phyloP scores from a whole-genome alignment of 2,329 filamentous ascomycete species.

The Cercospora sesami region DNA sequence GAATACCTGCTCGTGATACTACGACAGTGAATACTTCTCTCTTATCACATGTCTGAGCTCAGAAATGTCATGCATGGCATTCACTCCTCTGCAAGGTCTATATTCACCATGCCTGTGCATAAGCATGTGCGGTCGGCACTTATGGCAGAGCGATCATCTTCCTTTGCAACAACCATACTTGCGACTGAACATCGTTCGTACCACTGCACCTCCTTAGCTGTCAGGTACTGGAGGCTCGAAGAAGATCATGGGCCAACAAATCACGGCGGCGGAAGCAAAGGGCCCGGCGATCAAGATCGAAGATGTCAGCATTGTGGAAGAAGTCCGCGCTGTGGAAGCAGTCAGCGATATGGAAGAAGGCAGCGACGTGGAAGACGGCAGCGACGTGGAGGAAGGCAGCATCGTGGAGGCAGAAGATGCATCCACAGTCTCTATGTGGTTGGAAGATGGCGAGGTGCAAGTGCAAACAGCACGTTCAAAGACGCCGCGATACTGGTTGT shows the following conservation, averaged over 20 bases:
- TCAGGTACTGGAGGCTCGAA: neutral
- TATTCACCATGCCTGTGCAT: neutral
- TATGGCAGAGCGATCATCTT: neutral
- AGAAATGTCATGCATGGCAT: neutral
- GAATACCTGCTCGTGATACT: neutral
- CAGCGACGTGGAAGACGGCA: no score
- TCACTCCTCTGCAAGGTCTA: neutral
- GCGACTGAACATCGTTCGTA: neutral
- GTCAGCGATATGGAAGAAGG: no score
- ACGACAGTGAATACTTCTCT: neutral
- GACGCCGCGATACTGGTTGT: neutral
- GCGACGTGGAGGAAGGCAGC: neutral
- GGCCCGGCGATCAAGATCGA: neutral
- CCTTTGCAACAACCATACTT: neutral
- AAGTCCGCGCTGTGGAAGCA: no score
- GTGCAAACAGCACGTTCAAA: neutral
- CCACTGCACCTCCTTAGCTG: neutral
- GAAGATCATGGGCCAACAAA: neutral
- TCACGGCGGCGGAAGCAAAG: neutral
- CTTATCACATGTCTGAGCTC: neutral
- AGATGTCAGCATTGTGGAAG: no score
- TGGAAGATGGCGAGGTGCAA: neutral
- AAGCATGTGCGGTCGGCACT: neutral
- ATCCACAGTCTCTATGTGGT: neutral
- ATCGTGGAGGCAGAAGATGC: neutral